Conservation (phyloP, 2,329 filamentous ascomycete species). For the Gnomoniopsis sp. region DNA sequence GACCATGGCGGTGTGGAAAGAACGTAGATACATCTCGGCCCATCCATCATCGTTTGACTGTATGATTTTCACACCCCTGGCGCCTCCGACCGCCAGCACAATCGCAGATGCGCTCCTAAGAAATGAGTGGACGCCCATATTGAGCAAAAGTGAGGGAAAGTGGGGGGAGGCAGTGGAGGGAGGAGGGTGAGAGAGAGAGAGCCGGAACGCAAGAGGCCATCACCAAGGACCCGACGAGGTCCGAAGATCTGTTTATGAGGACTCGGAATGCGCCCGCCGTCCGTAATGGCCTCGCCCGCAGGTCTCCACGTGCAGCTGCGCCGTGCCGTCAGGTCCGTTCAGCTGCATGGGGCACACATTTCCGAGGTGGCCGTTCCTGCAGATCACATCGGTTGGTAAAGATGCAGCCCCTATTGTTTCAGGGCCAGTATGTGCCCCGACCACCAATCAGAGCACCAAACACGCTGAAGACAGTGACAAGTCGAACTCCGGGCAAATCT, state of each 20-base stretch:
- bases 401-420: not conserved
- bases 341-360: not conserved
- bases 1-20: conserved; percentile 53
- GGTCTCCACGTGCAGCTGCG: not conserved
- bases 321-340: not conserved
- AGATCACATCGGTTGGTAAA: not conserved
- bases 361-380: not conserved
- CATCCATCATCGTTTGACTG: conserved; percentile 72
- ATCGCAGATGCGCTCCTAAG: conserved; percentile 6
- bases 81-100: conserved; percentile 4
- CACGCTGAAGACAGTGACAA: too few species aligned
- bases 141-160: not conserved
- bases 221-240: not conserved
- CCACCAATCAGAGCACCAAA: not conserved
- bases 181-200: not conserved
- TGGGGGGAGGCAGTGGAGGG: not conserved
- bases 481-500: not conserved
- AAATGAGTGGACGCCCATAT: conserved; percentile 13
- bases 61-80: conserved; percentile 41
- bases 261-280: not conserved
- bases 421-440: not conserved
- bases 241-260: not conserved
- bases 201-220: not conserved
- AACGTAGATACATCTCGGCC: conserved; percentile 65
- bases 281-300: not conserved